phyloP scores from a whole-genome alignment of 2,329 filamentous ascomycete species.

The Sphaerulina musiva region DNA sequence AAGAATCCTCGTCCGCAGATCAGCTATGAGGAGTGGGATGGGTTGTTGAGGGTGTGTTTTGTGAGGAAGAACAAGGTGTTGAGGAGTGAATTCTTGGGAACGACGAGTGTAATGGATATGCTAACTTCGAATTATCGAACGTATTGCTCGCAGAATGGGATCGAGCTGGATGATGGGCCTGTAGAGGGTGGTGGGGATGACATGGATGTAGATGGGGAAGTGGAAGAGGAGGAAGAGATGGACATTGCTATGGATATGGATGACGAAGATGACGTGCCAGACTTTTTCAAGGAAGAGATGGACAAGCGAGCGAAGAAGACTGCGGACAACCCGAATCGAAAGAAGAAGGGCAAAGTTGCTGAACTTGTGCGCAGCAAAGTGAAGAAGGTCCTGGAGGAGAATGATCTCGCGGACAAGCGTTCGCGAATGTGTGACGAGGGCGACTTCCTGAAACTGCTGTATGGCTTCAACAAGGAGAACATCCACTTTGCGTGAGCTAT shows the following conservation, averaged over 20 bases:
- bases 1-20: slow-evolving; percentile 81
- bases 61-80: slow-evolving; percentile 87
- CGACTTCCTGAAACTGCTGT: slow-evolving; percentile 76
- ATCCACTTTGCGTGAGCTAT: slow-evolving; percentile 70
- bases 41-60: slow-evolving; percentile 74
- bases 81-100: slow-evolving; percentile 71
- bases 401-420: slow-evolving; percentile 71
- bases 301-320: slow-evolving; percentile 51
- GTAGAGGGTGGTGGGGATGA: slow-evolving; percentile 38
- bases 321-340: slow-evolving; percentile 49
- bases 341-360: slow-evolving; percentile 71
- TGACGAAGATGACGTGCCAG: slow-evolving; percentile 65
- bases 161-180: slow-evolving; percentile 64
- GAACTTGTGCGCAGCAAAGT: slow-evolving; percentile 84
- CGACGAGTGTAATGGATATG: slow-evolving; percentile 72
- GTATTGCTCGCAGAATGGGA: slow-evolving; percentile 81
- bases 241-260: slow-evolving; percentile 50
- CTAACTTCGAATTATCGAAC: slow-evolving; percentile 83
- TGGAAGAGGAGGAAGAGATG: slow-evolving; percentile 41
- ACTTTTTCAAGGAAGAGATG: slow-evolving; percentile 69
- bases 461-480: slow-evolving; percentile 82
- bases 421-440: slow-evolving; percentile 85
- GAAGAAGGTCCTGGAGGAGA: slow-evolving; percentile 74
- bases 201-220: slow-evolving; percentile 38
- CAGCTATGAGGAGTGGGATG: slow-evolving; percentile 92